Conservation (phyloP, 768 basidiomycete species). For the Leccinellum rugosiceps region DNA sequence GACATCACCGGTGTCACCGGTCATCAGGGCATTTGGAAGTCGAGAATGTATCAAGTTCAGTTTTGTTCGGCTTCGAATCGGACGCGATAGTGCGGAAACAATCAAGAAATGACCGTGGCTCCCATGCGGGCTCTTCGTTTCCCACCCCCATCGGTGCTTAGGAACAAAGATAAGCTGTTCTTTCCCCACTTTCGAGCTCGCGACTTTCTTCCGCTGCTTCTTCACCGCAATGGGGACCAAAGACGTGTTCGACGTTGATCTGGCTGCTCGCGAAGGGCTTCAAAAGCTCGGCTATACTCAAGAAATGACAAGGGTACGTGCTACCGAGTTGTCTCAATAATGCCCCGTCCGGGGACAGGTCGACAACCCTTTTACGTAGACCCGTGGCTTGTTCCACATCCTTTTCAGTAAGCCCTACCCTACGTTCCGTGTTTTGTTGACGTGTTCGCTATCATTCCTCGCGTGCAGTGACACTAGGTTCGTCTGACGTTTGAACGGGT, state of each 20-base stretch:
- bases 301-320: slow-evolving; percentile 48
- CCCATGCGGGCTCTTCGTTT: neutral
- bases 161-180: slow-evolving; percentile 1
- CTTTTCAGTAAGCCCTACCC: slow-evolving; percentile 45
- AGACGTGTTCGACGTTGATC: slow-evolving; percentile 19
- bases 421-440: neutral
- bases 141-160: neutral
- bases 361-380: slow-evolving; percentile 27
- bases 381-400: slow-evolving; percentile 49
- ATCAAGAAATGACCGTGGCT: neutral
- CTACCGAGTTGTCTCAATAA: neutral
- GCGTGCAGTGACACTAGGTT: slow-evolving; percentile 48
- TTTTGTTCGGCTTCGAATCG: no score
- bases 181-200: neutral
- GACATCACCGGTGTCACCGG: no score
- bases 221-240: slow-evolving; percentile 12
- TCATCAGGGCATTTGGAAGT: no score
- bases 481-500: neutral
- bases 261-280: slow-evolving; percentile 34
- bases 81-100: no score
- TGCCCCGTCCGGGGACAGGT: neutral
- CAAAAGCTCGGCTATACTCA: slow-evolving; percentile 55
- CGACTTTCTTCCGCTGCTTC: neutral
- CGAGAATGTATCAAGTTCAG: no score
- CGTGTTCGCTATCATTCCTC: neutral